These are phyloP conservation scores for Fusarium albosuccineum DNA, from an alignment of 2,329 filamentous ascomycete species.

Conservation along the genomic window DNA sequence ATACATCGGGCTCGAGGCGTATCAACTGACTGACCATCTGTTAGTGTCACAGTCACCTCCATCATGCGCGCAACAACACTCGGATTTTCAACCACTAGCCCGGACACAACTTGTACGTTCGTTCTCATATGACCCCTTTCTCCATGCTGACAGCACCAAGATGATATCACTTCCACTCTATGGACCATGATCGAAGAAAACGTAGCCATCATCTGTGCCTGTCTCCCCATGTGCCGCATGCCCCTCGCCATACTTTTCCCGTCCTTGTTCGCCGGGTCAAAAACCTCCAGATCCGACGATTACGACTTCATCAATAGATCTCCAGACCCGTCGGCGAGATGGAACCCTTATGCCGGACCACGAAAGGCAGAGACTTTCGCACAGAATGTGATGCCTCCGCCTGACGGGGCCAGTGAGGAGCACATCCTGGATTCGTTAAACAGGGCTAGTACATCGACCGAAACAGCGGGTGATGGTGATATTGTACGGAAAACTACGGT, in stretches of 20 bases:
- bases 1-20: neutral
- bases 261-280: slow-evolving; percentile 46
- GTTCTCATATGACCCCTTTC: neutral
- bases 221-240: slow-evolving; percentile 56
- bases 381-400: slow-evolving; percentile 45
- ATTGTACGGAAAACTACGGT: slow-evolving; percentile 54
- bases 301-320: slow-evolving; percentile 14
- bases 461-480: slow-evolving; percentile 31
- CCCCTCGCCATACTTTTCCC: slow-evolving; percentile 55
- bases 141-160: slow-evolving; percentile 25
- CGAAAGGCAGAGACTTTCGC: slow-evolving; percentile 45
- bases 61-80: slow-evolving; percentile 58
- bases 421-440: slow-evolving; percentile 49
- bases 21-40: slow-evolving; percentile 4
- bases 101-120: slow-evolving; percentile 53
- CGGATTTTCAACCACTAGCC: slow-evolving; percentile 54
- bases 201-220: slow-evolving; percentile 56
- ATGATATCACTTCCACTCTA: slow-evolving; percentile 53
- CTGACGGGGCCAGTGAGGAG: slow-evolving; percentile 52
- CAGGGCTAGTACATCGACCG: slow-evolving; percentile 15
- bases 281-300: slow-evolving; percentile 12
- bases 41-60: slow-evolving; percentile 56
- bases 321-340: slow-evolving; percentile 38
- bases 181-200: slow-evolving; percentile 58
- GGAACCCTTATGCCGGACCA: slow-evolving; percentile 52